Conservation (phyloP, 2,329 filamentous ascomycete species). For the Incumbomyces delicatus region DNA sequence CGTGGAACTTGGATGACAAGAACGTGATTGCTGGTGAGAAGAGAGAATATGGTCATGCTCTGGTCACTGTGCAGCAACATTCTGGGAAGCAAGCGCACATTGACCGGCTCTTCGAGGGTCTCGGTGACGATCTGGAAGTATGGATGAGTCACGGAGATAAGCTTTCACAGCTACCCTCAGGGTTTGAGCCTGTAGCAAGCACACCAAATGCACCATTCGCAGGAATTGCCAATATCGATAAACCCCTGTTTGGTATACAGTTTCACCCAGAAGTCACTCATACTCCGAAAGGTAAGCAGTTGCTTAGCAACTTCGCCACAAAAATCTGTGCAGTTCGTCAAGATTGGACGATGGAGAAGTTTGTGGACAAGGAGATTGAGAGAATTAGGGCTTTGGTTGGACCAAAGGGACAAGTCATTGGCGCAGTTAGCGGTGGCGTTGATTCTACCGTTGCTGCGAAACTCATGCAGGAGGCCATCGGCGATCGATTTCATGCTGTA, state of each 20-base stretch:
- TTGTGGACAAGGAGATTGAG: slow-evolving; percentile 68
- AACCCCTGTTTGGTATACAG: slow-evolving; percentile 70
- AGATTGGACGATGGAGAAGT: slow-evolving; percentile 80
- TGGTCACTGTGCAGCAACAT: slow-evolving; percentile 52
- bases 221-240: slow-evolving; percentile 50
- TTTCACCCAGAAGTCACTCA: slow-evolving; percentile 82
- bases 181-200: slow-evolving; percentile 63
- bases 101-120: slow-evolving; percentile 66
- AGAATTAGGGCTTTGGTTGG: slow-evolving; percentile 77
- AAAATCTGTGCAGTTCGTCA: slow-evolving; percentile 66
- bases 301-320: slow-evolving; percentile 76
- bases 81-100: slow-evolving; percentile 50
- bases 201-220: slow-evolving; percentile 71
- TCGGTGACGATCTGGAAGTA: slow-evolving; percentile 61
- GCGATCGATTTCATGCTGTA: slow-evolving; percentile 73
- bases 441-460: slow-evolving; percentile 81
- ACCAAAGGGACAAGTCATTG: slow-evolving; percentile 69
- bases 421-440: slow-evolving; percentile 72
- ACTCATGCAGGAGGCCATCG: slow-evolving; percentile 79
- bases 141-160: slow-evolving; percentile 92
- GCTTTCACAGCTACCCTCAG: slow-evolving; percentile 61
- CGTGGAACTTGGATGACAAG: slow-evolving; percentile 52
- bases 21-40: slow-evolving; percentile 60
- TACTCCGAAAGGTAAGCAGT: slow-evolving; percentile 56
- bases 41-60: slow-evolving; percentile 62